These are phyloP conservation scores for Volvox africanus DNA, from an alignment of 139 green algal species.

Conservation along the genomic window DNA sequence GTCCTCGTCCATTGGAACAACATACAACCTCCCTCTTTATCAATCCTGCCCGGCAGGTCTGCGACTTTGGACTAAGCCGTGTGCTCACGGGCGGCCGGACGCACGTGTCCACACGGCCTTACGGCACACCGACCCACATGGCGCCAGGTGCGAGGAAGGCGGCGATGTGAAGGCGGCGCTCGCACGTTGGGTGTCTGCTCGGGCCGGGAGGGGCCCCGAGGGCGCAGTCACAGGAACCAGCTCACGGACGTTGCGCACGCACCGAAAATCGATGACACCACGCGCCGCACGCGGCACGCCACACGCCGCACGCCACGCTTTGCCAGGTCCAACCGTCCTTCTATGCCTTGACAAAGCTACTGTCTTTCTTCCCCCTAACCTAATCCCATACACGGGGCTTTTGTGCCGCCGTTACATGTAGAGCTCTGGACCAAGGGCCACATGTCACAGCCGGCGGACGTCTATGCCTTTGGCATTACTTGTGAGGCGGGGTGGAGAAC, in stretches of 20 bases:
- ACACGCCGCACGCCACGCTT: too few relatives aligned
- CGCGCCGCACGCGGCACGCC: too few relatives aligned
- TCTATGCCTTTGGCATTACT: slow-evolving; percentile 37
- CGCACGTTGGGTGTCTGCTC: background rate
- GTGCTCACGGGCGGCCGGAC: slow-evolving; percentile 28
- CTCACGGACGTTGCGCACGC: too few relatives aligned
- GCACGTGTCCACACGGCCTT: slow-evolving; percentile 36
- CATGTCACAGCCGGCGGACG: slow-evolving; percentile 36
- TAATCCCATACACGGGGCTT: too few relatives aligned
- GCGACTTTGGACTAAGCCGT: slow-evolving; percentile 33
- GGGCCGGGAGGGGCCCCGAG: too few relatives aligned
- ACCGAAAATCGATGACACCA: too few relatives aligned
- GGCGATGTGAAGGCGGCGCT: background rate
- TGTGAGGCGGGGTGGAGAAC: background rate
- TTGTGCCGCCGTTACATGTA: background rate
- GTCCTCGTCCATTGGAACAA: too few relatives aligned
- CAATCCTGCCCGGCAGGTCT: background rate
- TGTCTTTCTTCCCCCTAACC: too few relatives aligned
- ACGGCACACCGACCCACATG: slow-evolving; percentile 42
- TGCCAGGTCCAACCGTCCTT: too few relatives aligned
- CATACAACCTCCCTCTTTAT: background rate
- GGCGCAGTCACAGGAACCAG: too few relatives aligned
- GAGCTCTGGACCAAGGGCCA: slow-evolving; percentile 47
- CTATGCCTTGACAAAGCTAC: too few relatives aligned
- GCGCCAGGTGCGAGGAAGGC: slow-evolving; percentile 10